These are phyloP conservation scores for Colletotrichum sublineola DNA, from an alignment of 2,329 filamentous ascomycete species.

Conservation along the genomic window DNA sequence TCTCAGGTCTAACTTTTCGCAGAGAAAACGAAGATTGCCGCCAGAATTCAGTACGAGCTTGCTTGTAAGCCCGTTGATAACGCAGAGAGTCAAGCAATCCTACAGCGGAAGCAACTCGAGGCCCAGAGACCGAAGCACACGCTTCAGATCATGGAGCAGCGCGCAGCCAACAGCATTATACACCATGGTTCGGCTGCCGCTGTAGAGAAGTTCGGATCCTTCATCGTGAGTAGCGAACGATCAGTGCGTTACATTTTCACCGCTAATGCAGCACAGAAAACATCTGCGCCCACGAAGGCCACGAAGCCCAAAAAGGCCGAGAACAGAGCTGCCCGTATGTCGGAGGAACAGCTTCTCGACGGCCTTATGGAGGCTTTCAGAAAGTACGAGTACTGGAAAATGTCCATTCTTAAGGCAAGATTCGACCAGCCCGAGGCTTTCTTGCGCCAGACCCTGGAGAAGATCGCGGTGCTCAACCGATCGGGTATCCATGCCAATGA, in stretches of 20 bases:
- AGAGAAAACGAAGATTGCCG: constrained; percentile 85
- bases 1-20: constrained; percentile 28
- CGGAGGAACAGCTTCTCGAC: constrained; percentile 89
- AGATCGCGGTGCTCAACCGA: constrained; percentile 86
- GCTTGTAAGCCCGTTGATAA: constrained; percentile 58
- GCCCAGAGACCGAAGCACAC: constrained; percentile 64
- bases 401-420: constrained; percentile 44
- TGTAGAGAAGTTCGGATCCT: constrained; percentile 61
- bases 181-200: constrained; percentile 70
- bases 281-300: constrained; percentile 54
- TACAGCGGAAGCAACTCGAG: constrained; percentile 56
- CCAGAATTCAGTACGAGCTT: constrained; percentile 81
- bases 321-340: constrained; percentile 91
- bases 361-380: constrained; percentile 87
- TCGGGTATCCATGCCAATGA: constrained; percentile 87
- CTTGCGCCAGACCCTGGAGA: constrained; percentile 85
- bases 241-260: constrained; percentile 18
- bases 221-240: constrained; percentile 66
- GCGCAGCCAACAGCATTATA: constrained; percentile 65
- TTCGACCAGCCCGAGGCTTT: constrained; percentile 94
- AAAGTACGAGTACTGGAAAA: constrained; percentile 84
- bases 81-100: constrained; percentile 52
- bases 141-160: constrained; percentile 64
- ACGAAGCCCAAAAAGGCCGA: constrained; percentile 74
- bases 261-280: constrained; percentile 61